Evolutionary conservation across 305 asterid genomes (phyloP).

Genomic region (Petunia hybrid): DNA sequence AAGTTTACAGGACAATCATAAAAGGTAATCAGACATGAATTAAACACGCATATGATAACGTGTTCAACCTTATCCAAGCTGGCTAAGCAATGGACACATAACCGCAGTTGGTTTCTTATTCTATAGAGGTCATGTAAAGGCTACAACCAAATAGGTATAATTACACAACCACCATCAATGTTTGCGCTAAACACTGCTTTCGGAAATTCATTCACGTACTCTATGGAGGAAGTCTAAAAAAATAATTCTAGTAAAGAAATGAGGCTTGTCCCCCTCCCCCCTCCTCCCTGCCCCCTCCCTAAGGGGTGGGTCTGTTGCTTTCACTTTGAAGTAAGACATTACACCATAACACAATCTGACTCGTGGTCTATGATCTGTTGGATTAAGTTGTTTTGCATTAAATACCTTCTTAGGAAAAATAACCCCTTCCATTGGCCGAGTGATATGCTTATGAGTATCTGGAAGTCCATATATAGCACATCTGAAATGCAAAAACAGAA

Average conservation of each 20-base stretch:
- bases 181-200: constrained; percentile 7
- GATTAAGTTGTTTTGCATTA: constrained; percentile 16
- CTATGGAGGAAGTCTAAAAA: constrained; percentile 7
- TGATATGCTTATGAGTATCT: constrained; percentile 77
- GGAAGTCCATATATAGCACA: constrained; percentile 94
- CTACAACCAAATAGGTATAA: neutral
- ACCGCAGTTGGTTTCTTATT: constrained; percentile 7
- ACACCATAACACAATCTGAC: neutral
- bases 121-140: neutral
- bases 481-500: constrained; percentile 51
- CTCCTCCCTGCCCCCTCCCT: neutral
- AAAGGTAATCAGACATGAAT: constrained; percentile 5
- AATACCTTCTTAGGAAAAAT: constrained; percentile 76
- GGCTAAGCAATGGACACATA: neutral
- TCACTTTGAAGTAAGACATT: neutral
- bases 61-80: neutral
- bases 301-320: constrained; percentile 11
- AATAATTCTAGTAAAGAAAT: neutral
- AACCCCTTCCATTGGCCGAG: constrained; percentile 89
- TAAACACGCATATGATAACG: neutral
- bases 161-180: neutral
- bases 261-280: neutral
- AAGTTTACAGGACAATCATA: neutral
- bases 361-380: constrained; percentile 11
- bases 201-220: neutral